Percentiles rank a stretch among this genome's conserved stretches.
Conservation (phyloP, 345 rosid genomes). For the Hypericum perforatum region DNA sequence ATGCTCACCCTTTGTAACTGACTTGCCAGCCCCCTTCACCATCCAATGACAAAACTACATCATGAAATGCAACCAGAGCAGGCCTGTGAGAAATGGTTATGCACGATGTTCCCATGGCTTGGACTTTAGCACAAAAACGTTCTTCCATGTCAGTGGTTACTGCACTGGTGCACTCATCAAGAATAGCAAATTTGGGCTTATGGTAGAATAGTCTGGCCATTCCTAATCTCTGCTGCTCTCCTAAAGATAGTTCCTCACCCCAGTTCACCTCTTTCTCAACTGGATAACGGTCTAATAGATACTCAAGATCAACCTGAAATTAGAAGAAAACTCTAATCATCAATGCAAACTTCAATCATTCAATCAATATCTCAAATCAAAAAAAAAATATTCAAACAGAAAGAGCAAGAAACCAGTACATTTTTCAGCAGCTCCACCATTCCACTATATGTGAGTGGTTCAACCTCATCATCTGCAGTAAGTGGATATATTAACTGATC, state of each 20-base stretch:
- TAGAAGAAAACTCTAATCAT: no score
- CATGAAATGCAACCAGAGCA: constrained; percentile 96
- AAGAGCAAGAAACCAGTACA: constrained; percentile 33
- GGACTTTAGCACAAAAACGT: constrained; percentile 90
- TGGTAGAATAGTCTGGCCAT: constrained; percentile 98
- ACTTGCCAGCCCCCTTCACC: constrained; percentile 97
- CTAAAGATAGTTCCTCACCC: constrained; percentile 95
- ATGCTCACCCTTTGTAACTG: constrained; percentile 63
- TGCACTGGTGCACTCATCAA: constrained; percentile 99
- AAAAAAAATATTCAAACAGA: constrained; percentile 8
- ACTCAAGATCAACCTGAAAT: constrained; percentile 83
- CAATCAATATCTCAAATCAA: background rate
- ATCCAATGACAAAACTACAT: constrained; percentile 81
- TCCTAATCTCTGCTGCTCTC: constrained; percentile 98
- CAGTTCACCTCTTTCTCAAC: constrained; percentile 83
- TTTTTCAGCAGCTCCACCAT: constrained; percentile 87
- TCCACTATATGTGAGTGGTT: constrained; percentile 55
- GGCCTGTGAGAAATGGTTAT: constrained; percentile 99
- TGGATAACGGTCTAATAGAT: constrained; percentile 85
- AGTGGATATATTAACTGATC: constrained; percentile 99
- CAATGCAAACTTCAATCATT: no score
- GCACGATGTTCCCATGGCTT: constrained; percentile 99
- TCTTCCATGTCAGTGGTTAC: constrained; percentile 99
- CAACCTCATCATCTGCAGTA: constrained; percentile 57
- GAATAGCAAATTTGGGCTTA: constrained; percentile 98